phyloP scores from a whole-genome alignment of 371 early-diverging fungal genomes.

The Rhizopus stolonifer region DNA sequence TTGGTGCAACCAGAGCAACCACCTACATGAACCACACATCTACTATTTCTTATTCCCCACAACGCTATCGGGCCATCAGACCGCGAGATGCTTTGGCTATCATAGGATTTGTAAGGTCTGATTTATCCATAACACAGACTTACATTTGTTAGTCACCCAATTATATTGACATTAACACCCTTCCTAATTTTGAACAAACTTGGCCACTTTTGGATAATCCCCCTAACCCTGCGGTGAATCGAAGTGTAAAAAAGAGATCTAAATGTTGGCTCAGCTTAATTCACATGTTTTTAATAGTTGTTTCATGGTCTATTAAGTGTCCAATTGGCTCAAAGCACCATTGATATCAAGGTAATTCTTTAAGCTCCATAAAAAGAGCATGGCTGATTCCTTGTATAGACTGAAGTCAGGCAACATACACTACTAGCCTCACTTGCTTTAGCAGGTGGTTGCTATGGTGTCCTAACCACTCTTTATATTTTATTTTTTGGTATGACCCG shows the following conservation, averaged over 20 bases:
- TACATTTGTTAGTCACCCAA: conserved; percentile 21
- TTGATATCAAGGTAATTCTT: conserved; percentile 32
- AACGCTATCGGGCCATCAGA: conserved; percentile 32
- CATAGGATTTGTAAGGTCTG: conserved; percentile 37
- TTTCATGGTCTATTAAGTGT: conserved; percentile 37
- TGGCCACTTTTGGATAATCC: conserved; percentile 32
- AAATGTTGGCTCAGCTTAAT: not conserved
- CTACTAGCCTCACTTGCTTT: conserved; percentile 37
- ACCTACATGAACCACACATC: conserved; percentile 28
- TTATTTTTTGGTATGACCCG: conserved; percentile 45
- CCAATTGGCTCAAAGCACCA: conserved; percentile 31
- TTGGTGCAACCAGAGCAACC: conserved; percentile 28
- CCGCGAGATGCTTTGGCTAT: conserved; percentile 26
- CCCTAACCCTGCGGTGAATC: not conserved
- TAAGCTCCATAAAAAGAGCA: not conserved
- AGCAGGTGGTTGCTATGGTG: conserved; percentile 44
- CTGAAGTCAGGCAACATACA: conserved; percentile 42
- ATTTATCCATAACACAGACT: too few species aligned
- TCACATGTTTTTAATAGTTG: conserved; percentile 7
- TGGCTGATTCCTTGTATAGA: conserved; percentile 14
- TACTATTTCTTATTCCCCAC: conserved; percentile 25
- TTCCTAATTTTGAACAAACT: conserved; percentile 20
- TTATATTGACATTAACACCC: conserved; percentile 36
- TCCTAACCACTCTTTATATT: conserved; percentile 39
- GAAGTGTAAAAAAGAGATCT: conserved; percentile 11